A percentile compares a stretch with the other conserved stretches of the same genome.
These are phyloP conservation scores for Amauroascus niger DNA, from an alignment of 2,329 filamentous ascomycete genomes.

Conservation along the genomic window DNA sequence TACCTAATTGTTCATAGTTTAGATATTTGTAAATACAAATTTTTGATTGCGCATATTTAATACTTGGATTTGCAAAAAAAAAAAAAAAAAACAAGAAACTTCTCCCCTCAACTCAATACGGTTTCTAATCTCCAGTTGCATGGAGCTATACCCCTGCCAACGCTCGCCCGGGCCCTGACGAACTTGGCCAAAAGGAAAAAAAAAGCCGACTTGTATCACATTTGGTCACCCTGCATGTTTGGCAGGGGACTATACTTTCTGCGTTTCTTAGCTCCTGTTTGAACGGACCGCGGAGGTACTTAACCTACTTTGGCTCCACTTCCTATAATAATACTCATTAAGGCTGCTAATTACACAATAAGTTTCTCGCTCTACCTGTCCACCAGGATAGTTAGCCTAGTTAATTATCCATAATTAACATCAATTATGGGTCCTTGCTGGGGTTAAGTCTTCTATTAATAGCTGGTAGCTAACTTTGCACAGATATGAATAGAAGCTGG, in stretches of 20 bases:
- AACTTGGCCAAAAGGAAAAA: background rate
- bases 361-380: too few relatives aligned
- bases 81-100: too few relatives aligned
- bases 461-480: background rate
- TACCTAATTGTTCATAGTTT: too few relatives aligned
- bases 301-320: background rate
- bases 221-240: background rate
- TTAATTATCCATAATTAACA: conserved; percentile 13
- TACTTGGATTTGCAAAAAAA: too few relatives aligned
- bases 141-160: too few relatives aligned
- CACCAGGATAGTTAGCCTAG: too few relatives aligned
- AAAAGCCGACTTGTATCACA: background rate
- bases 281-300: background rate
- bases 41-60: too few relatives aligned
- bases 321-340: too few relatives aligned
- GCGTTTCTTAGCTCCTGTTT: background rate
- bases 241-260: background rate
- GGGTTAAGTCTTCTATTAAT: background rate
- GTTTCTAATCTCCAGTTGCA: too few relatives aligned
- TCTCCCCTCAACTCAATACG: too few relatives aligned
- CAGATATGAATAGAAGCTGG: background rate
- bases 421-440: background rate
- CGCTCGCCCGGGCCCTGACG: background rate
- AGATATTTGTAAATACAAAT: too few relatives aligned
- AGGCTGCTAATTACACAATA: too few relatives aligned